Conservation (phyloP, 352 stramenopile species). For the Blastocystis sp. region DNA sequence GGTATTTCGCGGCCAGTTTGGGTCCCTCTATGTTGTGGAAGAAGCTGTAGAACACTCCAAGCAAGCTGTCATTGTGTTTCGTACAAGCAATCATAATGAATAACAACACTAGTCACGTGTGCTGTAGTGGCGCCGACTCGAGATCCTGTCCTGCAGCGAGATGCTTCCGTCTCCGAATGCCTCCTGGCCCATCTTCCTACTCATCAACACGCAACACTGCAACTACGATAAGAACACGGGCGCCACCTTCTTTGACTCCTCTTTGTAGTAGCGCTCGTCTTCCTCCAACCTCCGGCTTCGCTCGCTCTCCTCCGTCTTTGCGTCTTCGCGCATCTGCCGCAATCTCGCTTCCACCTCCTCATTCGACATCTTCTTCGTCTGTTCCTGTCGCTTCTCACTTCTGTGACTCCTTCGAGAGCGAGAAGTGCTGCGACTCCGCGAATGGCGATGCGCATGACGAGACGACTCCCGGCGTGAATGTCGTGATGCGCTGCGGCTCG, state of each 20-base stretch:
- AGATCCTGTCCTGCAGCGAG: background rate
- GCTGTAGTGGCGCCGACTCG: background rate
- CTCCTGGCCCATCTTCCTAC: slow-evolving; percentile 29
- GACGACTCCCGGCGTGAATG: background rate
- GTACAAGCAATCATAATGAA: slow-evolving; percentile 58
- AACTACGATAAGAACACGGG: slow-evolving; percentile 32
- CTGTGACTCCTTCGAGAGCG: background rate
- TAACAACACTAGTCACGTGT: background rate
- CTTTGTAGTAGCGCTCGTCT: background rate
- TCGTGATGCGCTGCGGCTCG: background rate
- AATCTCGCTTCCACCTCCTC: slow-evolving; percentile 11
- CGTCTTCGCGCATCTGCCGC: slow-evolving; percentile 7
- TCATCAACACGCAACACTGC: background rate
- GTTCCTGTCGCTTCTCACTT: background rate
- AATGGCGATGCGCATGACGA: background rate
- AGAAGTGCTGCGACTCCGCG: background rate
- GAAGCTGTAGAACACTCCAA: slow-evolving; percentile 65
- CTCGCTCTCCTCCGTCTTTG: background rate
- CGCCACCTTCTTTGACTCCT: slow-evolving; percentile 18
- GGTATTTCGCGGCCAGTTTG: slow-evolving; percentile 49
- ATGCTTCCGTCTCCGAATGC: slow-evolving; percentile 3
- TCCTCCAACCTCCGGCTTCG: background rate
- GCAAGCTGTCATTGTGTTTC: slow-evolving; percentile 52
- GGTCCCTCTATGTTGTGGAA: slow-evolving; percentile 66
- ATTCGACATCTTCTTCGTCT: background rate